Evolutionary conservation across 2,329 filamentous ascomycete genomes (phyloP).

Genomic region (Bipolaris bicolor): DNA sequence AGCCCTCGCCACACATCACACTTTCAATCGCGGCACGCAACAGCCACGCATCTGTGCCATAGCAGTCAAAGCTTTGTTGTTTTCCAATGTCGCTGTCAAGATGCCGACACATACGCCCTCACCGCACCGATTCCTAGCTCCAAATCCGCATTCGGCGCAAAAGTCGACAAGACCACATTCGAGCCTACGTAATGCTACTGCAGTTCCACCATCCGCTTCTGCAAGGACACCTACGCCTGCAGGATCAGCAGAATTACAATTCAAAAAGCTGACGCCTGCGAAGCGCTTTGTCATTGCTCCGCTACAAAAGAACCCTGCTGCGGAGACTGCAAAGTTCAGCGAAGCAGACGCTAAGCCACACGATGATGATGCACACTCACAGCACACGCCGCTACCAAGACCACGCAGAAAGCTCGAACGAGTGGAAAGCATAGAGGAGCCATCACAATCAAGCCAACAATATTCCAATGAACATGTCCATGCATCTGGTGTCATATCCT

Average conservation of each 20-base stretch:
- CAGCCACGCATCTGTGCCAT: background rate
- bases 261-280: conserved; percentile 34
- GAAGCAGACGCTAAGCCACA: conserved; percentile 7
- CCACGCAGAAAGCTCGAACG: conserved; percentile 28
- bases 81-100: conserved; percentile 8
- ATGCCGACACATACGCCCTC: conserved; percentile 42
- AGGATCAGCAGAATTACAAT: conserved; percentile 5
- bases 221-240: background rate
- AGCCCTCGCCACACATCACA: conserved; percentile 6
- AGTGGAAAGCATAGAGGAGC: conserved; percentile 45
- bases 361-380: conserved; percentile 1
- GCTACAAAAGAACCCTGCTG: conserved; percentile 12
- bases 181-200: conserved; percentile 29
- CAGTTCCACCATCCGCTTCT: conserved; percentile 19
- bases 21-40: background rate
- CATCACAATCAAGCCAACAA: conserved; percentile 31
- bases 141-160: conserved; percentile 22
- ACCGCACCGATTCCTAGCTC: conserved; percentile 44
- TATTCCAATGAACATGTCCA: conserved; percentile 10
- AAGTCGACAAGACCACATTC: conserved; percentile 33
- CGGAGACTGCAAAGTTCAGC: conserved; percentile 4
- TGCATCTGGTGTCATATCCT: conserved; percentile 13
- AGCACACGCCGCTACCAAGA: conserved; percentile 23
- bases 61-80: background rate
- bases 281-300: conserved; percentile 42